phyloP scores from a whole-genome alignment of 345 rosid species.

The Leavenworthia alabamica region DNA sequence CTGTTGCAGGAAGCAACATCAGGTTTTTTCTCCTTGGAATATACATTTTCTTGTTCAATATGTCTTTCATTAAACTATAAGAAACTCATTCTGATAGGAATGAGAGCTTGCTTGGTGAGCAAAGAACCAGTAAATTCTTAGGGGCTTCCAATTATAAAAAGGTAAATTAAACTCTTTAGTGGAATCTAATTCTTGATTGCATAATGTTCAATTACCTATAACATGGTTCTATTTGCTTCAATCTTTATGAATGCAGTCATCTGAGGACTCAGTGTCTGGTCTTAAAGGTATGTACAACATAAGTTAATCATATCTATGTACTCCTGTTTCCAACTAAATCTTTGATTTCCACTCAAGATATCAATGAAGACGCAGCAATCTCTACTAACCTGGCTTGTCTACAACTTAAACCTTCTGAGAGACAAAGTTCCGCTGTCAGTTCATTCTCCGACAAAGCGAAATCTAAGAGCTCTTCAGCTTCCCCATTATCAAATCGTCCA shows the following conservation, averaged over 20 bases:
- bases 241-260: constrained; percentile 16
- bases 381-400: constrained; percentile 7
- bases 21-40: constrained; percentile 36
- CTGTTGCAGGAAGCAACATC: constrained; percentile 40
- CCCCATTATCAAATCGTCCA: constrained; percentile 41
- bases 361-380: constrained; percentile 37
- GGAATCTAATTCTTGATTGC: neutral
- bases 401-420: constrained; percentile 30
- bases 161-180: constrained; percentile 9
- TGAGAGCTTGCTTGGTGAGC: constrained; percentile 24
- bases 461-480: constrained; percentile 34
- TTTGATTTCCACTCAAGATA: constrained; percentile 23
- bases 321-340: neutral
- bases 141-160: constrained; percentile 12
- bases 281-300: constrained; percentile 19
- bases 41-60: neutral
- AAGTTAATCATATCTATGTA: neutral
- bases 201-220: neutral
- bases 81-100: constrained; percentile 6
- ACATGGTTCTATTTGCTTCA: constrained; percentile 4
- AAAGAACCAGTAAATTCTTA: constrained; percentile 12
- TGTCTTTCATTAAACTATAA: neutral
- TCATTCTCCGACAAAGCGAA: constrained; percentile 32
- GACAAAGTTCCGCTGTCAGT: constrained; percentile 24
- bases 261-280: constrained; percentile 26